Percentiles rank a stretch among this genome's conserved stretches.
Conservation (phyloP, 495 filamentous ascomycete genomes). For the Echria macrotheca region DNA sequence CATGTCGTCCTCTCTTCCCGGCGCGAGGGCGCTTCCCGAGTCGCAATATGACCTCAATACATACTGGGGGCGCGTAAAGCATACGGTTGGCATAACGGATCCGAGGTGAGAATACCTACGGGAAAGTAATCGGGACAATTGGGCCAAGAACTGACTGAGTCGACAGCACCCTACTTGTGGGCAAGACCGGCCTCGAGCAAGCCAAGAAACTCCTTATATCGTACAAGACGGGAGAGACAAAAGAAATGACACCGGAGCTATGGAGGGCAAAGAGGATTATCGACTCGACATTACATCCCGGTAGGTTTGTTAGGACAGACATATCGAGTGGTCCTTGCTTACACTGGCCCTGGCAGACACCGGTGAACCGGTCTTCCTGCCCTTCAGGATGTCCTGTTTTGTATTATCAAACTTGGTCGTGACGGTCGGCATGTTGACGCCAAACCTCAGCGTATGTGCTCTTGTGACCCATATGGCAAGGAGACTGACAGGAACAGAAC, state of each 20-base stretch:
- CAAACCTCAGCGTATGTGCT: conserved; percentile 58
- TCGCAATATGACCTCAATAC: conserved; percentile 90
- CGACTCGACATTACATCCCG: conserved; percentile 91
- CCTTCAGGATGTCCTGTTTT: conserved; percentile 96
- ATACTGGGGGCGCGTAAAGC: conserved; percentile 91
- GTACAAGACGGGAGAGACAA: conserved; percentile 76
- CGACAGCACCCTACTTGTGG: conserved; percentile 73
- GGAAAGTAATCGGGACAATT: conserved; percentile 2
- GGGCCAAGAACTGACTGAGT: not conserved
- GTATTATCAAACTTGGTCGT: conserved; percentile 90
- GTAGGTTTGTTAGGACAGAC: conserved; percentile 50
- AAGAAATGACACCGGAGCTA: conserved; percentile 78
- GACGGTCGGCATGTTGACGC: conserved; percentile 97
- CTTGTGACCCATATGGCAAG: conserved; percentile 1
- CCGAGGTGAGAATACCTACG: conserved; percentile 67
- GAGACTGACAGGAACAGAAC: conserved; percentile 47
- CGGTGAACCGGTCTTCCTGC: conserved; percentile 82
- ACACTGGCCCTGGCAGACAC: conserved; percentile 58
- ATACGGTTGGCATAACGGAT: conserved; percentile 85
- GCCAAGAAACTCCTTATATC: conserved; percentile 70
- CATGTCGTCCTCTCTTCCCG: conserved; percentile 91
- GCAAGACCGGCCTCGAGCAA: conserved; percentile 66
- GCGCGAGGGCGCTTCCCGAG: conserved; percentile 74
- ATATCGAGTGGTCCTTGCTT: not conserved
- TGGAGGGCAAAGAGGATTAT: conserved; percentile 96